A percentile compares a stretch with the other conserved stretches of the same genome.
These are phyloP conservation scores for Corrigiola litoralis DNA, from an alignment of 179 eudicot genomes.

Conservation along the genomic window DNA sequence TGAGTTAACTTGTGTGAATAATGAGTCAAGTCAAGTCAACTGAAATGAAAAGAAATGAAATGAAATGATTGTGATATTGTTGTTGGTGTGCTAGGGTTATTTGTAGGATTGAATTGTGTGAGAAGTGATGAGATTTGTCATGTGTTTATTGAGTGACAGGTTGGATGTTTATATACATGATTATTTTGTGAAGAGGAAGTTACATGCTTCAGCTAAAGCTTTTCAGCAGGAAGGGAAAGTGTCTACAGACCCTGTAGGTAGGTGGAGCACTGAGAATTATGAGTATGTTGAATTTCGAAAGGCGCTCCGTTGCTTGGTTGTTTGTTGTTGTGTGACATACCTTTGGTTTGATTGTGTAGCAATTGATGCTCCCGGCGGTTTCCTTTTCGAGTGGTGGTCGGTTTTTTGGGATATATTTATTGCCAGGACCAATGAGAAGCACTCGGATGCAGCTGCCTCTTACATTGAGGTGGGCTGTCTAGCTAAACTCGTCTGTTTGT, in stretches of 20 bases:
- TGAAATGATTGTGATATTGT: not conserved
- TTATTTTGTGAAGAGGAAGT: conserved; percentile 53
- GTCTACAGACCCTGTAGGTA: conserved; percentile 46
- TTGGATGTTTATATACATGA: conserved; percentile 60
- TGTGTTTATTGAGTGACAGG: conserved; percentile 30
- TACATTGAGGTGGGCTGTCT: conserved; percentile 42
- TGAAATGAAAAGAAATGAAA: no score
- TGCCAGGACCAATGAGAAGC: conserved; percentile 44
- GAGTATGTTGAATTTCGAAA: conserved; percentile 1
- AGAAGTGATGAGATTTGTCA: conserved; percentile 4
- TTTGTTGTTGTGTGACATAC: not conserved
- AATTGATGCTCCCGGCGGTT: conserved; percentile 58
- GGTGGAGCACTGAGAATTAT: conserved; percentile 16
- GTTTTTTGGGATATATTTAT: conserved; percentile 57
- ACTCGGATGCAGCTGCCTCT: conserved; percentile 38
- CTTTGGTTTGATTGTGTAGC: conserved; percentile 26
- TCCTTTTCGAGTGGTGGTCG: conserved; percentile 64
- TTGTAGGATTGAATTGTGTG: conserved; percentile 11
- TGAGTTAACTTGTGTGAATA: not conserved
- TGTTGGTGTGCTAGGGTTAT: conserved; percentile 13
- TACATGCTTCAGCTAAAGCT: conserved; percentile 43
- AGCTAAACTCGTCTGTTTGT: no score
- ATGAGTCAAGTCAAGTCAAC: conserved; percentile 11
- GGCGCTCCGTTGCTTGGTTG: not conserved
- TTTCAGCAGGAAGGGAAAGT: conserved; percentile 53